Base-by-base conservation (phyloP, 345 rosid species). In the Pugionium dolabratum region DNA sequence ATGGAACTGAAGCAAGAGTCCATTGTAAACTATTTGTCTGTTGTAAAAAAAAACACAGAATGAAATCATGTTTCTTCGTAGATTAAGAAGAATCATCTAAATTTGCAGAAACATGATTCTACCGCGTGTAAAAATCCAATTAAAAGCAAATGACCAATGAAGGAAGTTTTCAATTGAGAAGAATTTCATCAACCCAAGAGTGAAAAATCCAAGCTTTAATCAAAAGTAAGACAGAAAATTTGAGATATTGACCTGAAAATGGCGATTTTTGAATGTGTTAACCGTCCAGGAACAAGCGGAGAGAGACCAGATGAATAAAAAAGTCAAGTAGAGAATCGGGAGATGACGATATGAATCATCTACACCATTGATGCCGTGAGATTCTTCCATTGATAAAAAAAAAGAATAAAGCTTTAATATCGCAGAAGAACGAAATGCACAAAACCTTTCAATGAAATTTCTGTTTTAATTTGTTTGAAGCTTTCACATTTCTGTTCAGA, bases 201-300 rank as follows among this genome's bases (percentile, higher is more conserved):
- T 18, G 9, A 54, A 51, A 70, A 71, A 54, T 62, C 51, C 0
- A 10, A 63, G 1, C 60, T 64, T 70, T 32, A 47, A 39, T 48
- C 18, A 7, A 39, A 34, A 10, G 6, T 0, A 6, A 64, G 53
- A 45, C 9, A 18, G 9, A 62, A 42, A 51, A 18, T 5, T 5
- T 1, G 49, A 58, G 62, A 9, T 7, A 51, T 41, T 39, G 67
- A 85, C 93, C 96, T 83, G 96, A 79, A 79, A 82, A 51, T 83
- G 87, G 56, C 92, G 85, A 76, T 82, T 92, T 60, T 76, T 83
- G 73, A 82, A 92, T 63, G 95, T 89, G 80, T 87, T 84, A 75
- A 83, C 63, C 70, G 98, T 83, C 96, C 98, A 92, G 34, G 81
- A 87, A 70, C 82, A 84, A 82, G 90, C 90, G 52, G 88, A 89